Base-by-base conservation (phyloP, 768 basidiomycete genomes). In the Mycena rosella region DNA sequence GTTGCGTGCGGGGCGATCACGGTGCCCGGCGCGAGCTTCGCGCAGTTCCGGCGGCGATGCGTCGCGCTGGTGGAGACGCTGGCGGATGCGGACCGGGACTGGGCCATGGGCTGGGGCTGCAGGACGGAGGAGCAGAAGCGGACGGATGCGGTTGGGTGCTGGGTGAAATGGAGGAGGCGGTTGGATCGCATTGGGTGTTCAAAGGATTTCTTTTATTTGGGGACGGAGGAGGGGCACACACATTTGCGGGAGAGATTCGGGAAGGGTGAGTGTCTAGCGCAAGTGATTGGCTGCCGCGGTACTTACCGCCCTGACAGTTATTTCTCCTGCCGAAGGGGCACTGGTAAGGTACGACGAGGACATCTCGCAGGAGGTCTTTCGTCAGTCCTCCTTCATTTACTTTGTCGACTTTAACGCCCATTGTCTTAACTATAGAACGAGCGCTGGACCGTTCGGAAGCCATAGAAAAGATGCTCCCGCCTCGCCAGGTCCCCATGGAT, bases 91-190 rank as follows among this genome's bases (percentile, higher is more conserved):
- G 48, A 62, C 5, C 36, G 60, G 27, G 66, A 51, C 26, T 20
- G 56, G 47, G 60, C 57, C 27, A 6, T 9, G 42, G 27, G 54
- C 3, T 68, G 67, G 67, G 24, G 26, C 18, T 0, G 27, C 6
- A 52, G 42, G 55, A 27, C 44, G 48, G 9, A 22, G 29, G 81
- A 80, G 67, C 27, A 24, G 38, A 58, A 68, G 32, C 47, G 22
- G 22, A 10, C 27, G n/a, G 67, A 29, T 20, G 67, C 60, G 29
- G 27, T 54, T 9, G 18, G 34, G 11, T 68, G 66, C 48, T 68
- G 66, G 67, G 27, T 34, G 14, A 26, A 47, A 22, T 57, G 60
- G 54, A 57, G 56, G 49, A 20, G 40, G n/a, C 56, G 42, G 5
- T 29, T 68, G 40, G 67, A 68, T 26, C 54, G 67, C 11, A 57